phyloP scores from a whole-genome alignment of 2,329 filamentous ascomycete species.

The Phialophora tarda region DNA sequence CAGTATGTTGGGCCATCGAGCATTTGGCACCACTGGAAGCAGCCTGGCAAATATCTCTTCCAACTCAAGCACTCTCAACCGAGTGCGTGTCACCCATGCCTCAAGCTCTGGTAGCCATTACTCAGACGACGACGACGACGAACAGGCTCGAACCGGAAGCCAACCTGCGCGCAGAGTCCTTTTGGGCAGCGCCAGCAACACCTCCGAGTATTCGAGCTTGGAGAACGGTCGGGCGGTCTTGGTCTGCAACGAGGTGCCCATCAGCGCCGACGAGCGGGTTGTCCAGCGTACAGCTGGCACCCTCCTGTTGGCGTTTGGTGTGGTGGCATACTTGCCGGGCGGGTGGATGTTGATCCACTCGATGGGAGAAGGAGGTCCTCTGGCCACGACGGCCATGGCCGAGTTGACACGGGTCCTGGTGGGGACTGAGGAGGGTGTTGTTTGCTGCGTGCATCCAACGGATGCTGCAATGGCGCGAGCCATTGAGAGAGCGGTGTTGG shows the following conservation, averaged over 20 bases:
- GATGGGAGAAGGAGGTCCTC: constrained; percentile 24
- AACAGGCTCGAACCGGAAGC: not conserved
- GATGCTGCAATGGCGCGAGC: constrained; percentile 28
- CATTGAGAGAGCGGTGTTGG: constrained; percentile 25
- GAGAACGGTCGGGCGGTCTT: constrained; percentile 11
- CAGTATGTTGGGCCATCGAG: not conserved
- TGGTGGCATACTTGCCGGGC: constrained; percentile 26
- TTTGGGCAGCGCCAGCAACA: not conserved
- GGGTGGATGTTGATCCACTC: constrained; percentile 33
- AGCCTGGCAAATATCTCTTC: constrained; percentile 29
- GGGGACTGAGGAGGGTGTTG: constrained; percentile 18
- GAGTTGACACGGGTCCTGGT: constrained; percentile 24
- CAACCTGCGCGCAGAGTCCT: not conserved
- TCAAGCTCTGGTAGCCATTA: constrained; percentile 2
- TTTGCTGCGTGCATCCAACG: constrained; percentile 24
- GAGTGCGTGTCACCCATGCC: not conserved
- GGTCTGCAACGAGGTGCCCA: constrained; percentile 1
- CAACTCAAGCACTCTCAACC: constrained; percentile 11
- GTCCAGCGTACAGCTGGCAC: constrained; percentile 28
- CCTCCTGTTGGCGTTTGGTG: constrained; percentile 24
- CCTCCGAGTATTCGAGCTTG: not conserved
- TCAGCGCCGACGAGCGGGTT: constrained; percentile 6
- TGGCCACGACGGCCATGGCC: constrained; percentile 28
- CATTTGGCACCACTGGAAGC: constrained; percentile 19
- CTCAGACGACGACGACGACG: not conserved